A percentile compares a stretch with the other conserved stretches of the same genome.
Evolutionary conservation across 2,329 filamentous ascomycete species (phyloP).

Genomic region (Malbranchea zuffiana): DNA sequence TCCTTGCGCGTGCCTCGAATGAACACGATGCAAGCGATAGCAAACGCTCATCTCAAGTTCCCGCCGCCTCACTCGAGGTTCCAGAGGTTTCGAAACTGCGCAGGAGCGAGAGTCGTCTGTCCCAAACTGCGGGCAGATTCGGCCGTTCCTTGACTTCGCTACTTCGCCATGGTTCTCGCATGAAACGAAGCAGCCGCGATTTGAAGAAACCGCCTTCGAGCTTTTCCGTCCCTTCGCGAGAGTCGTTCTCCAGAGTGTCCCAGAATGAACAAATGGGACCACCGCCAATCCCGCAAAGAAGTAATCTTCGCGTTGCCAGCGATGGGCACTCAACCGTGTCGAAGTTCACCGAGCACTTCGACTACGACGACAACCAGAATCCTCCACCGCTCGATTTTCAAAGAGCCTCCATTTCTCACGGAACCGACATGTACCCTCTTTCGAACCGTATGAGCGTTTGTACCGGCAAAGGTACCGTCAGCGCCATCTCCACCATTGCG

Average conservation of each 20-base stretch:
- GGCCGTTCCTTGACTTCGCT: conserved; percentile 55
- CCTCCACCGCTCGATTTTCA: conserved; percentile 68
- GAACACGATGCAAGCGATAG: too few relatives aligned
- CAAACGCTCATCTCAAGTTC: too few relatives aligned
- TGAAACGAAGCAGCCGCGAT: conserved; percentile 3
- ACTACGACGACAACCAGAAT: too few relatives aligned
- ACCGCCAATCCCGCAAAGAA: conserved; percentile 28
- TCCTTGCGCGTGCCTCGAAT: too few relatives aligned
- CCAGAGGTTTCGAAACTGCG: conserved; percentile 5
- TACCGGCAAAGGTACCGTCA: conserved; percentile 7
- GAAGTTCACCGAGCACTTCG: conserved; percentile 83
- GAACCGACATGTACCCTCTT: conserved; percentile 27
- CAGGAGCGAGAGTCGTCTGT: conserved; percentile 5
- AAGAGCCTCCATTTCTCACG: conserved; percentile 65
- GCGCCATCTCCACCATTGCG: conserved; percentile 19
- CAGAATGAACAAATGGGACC: conserved; percentile 30
- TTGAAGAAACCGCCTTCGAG: conserved; percentile 4
- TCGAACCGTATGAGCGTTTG: conserved; percentile 10
- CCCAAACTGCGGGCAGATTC: conserved; percentile 18
- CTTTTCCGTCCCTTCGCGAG: conserved; percentile 85
- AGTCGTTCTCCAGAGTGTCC: conserved; percentile 58
- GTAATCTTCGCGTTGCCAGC: conserved; percentile 42
- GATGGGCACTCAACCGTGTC: conserved; percentile 69
- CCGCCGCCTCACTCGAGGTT: too few relatives aligned
- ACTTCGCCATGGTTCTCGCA: conserved; percentile 52